Percentiles rank a stretch among this genome's conserved stretches.
phyloP scores from a whole-genome alignment of 2,329 filamentous ascomycete genomes.

The Bipolaris victoriae region DNA sequence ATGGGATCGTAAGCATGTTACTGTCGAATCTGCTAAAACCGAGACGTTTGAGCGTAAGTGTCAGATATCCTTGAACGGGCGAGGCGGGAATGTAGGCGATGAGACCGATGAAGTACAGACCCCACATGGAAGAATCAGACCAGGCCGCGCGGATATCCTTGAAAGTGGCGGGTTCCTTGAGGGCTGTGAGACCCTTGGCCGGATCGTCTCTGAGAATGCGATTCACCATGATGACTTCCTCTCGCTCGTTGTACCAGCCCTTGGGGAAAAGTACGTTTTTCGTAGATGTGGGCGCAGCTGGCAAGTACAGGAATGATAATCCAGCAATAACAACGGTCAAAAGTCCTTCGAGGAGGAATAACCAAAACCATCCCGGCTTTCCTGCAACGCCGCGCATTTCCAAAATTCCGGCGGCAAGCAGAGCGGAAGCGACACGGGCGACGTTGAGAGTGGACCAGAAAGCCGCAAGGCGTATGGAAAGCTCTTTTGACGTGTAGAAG shows the following conservation, averaged over 20 bases:
- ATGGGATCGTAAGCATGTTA: constrained; percentile 51
- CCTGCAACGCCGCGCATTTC: constrained; percentile 58
- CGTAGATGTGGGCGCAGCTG: constrained; percentile 58
- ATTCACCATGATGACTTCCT: constrained; percentile 73
- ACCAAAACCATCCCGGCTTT: constrained; percentile 61
- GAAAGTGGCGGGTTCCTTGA: constrained; percentile 59
- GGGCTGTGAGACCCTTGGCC: constrained; percentile 63
- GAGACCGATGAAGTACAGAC: constrained; percentile 59
- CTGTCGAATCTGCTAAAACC: constrained; percentile 53
- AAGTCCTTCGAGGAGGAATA: constrained; percentile 54
- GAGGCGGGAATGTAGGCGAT: constrained; percentile 43
- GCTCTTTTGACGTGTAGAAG: constrained; percentile 74
- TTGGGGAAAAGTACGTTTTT: constrained; percentile 50
- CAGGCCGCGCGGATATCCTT: constrained; percentile 58
- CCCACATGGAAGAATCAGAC: constrained; percentile 62
- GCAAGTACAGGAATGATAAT: constrained; percentile 45
- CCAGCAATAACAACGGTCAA: constrained; percentile 40
- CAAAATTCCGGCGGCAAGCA: constrained; percentile 62
- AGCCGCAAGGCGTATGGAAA: constrained; percentile 68
- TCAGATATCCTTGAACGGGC: constrained; percentile 50
- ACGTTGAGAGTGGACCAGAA: constrained; percentile 73
- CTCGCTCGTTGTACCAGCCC: constrained; percentile 69
- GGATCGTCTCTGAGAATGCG: constrained; percentile 63
- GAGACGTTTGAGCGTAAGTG: constrained; percentile 47
- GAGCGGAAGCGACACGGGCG: constrained; percentile 61